These are phyloP conservation scores for Calonectria pseudoturangicola DNA, from an alignment of 2,329 filamentous ascomycete genomes.

Conservation along the genomic window DNA sequence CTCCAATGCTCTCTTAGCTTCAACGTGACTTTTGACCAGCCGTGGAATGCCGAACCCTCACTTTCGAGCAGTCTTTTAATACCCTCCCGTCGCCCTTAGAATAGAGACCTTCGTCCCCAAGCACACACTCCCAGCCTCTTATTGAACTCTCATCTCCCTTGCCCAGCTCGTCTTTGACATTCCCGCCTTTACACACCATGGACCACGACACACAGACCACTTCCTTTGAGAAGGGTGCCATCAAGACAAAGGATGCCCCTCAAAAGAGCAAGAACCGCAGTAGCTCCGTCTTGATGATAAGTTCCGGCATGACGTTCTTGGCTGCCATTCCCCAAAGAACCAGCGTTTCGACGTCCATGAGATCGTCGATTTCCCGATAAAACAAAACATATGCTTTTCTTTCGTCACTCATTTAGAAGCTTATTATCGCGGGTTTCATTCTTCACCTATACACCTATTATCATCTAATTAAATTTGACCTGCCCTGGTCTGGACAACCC, in stretches of 20 bases:
- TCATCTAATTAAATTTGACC: conserved; percentile 15
- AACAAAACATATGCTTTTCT: conserved; percentile 31
- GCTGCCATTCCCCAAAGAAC: conserved; percentile 52
- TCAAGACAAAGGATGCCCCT: conserved; percentile 52
- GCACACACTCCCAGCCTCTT: conserved; percentile 5
- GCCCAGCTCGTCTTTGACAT: conserved; percentile 20
- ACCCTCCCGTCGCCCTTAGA: conserved; percentile 41
- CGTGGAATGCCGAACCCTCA: conserved; percentile 42
- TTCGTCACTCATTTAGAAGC: conserved; percentile 46
- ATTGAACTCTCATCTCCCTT: conserved; percentile 25
- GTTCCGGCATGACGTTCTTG: conserved; percentile 55
- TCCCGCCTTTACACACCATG: conserved; percentile 41
- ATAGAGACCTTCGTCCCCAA: conserved; percentile 44
- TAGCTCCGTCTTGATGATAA: conserved; percentile 54
- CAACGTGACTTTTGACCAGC: conserved; percentile 42
- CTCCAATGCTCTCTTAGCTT: conserved; percentile 46
- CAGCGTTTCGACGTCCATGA: conserved; percentile 47
- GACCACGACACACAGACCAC: conserved; percentile 49
- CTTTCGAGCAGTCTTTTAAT: conserved; percentile 49
- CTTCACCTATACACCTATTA: conserved; percentile 27
- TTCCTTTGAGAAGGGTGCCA: conserved; percentile 53
- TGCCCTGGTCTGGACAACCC: conserved; percentile 10
- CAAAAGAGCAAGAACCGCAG: conserved; percentile 51
- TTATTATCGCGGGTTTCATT: conserved; percentile 32
- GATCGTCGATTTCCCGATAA: conserved; percentile 55